Conservation (phyloP, 192 early-diverging fungal genomes). For the Funneliformis mosseae region DNA sequence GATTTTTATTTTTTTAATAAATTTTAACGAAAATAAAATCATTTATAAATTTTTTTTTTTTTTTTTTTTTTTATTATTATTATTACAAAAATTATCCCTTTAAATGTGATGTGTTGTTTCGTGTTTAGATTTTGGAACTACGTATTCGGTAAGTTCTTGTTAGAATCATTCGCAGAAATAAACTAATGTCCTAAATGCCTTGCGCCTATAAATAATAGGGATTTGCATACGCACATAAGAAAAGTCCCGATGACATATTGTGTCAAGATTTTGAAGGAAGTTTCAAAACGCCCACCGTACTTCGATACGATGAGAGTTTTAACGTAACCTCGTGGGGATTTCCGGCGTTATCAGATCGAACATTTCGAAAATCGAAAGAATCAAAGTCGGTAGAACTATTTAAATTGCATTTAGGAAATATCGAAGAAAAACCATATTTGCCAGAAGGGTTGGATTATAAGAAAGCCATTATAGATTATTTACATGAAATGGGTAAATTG, state of each 20-base stretch:
- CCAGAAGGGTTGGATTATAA: background rate
- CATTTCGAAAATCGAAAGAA: background rate
- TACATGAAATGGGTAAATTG: background rate
- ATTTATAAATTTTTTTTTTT: no score
- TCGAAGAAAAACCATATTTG: background rate
- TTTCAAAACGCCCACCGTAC: background rate
- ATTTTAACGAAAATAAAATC: background rate
- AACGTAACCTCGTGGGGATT: background rate
- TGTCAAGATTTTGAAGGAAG: background rate
- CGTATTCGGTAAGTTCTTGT: background rate
- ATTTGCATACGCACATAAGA: background rate
- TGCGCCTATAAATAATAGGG: background rate
- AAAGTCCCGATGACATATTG: background rate
- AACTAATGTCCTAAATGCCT: background rate
- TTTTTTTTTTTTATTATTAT: no score
- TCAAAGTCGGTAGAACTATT: conserved; percentile 13
- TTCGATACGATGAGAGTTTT: background rate
- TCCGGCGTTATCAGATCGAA: background rate
- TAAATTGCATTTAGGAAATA: conserved; percentile 1
- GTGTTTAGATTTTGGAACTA: conserved; percentile 15
- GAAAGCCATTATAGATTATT: conserved; percentile 8
- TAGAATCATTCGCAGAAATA: no score
- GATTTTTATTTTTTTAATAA: background rate
- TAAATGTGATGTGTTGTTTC: no score
- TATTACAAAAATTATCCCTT: no score